Evolutionary conservation across 106 monocot genomes (phyloP), one percentile per base, ranked within the genome.

Genomic region (Cymbidium sinense): DNA sequence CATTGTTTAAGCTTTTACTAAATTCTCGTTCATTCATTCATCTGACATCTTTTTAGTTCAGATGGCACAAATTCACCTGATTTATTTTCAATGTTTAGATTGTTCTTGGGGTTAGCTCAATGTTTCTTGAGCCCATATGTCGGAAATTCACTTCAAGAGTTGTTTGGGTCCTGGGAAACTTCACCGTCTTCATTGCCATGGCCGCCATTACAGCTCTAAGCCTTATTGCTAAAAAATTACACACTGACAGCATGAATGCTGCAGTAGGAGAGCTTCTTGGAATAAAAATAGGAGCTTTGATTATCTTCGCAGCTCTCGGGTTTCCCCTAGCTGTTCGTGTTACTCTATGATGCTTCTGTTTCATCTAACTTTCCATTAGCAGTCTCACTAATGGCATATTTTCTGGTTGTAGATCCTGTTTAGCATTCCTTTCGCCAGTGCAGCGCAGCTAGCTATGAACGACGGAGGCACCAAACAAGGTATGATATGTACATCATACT

Each of bases 101-200:
- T 83, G 81, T 90, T 76, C 90, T 90, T 29, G 79, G 82, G 70
- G 51, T 90, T 35, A 83, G 87, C 73, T 85, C 87, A 3, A 83
- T 90, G 43, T 65, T 87, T 43, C 79, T 91, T 44, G 90, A 86
- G 72, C 87, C 90, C n/a, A 76, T 87, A 34, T 91, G 90, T 55
- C 78, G 83, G 28, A 72, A 73, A 67, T 34, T 87, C 29, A 85
- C 85, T 30, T 69, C 87, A 77, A 82, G 87, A 33, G 3, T 82
- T 7, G 83, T 91, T 0, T 91, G 90, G 90, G 90, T 83, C 62
- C 62, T 83, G 9, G 82, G 90, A 83, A 91, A 91, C 80, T 87
- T 91, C 70, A 50, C 73, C 21, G 64, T 91, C 73, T 85, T 81
- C 75, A 8, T 84, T 31, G 83, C 81, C 77, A 86, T 91, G 87